Evolutionary conservation across 139 green algal genomes (phyloP).

Genomic region (Medakamo hakoo): DNA sequence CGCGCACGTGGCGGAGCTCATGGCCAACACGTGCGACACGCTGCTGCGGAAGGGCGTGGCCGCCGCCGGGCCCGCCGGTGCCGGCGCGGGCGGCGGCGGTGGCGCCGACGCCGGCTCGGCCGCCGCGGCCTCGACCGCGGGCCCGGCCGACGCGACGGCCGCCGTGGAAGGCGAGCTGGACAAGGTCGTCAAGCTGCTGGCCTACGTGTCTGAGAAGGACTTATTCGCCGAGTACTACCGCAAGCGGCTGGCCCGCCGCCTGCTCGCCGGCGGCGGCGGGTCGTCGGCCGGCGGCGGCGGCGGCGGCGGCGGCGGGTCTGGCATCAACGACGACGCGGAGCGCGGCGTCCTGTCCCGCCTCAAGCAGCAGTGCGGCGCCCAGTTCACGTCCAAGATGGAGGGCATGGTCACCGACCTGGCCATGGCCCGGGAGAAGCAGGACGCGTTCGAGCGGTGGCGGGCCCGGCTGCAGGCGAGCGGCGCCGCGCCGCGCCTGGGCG

Average conservation of each 20-base stretch:
- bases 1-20: constrained; percentile 79
- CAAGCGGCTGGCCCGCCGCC: constrained; percentile 73
- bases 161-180: constrained; percentile 91
- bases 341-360: constrained; percentile 80
- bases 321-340: constrained; percentile 85
- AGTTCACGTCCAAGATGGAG: constrained; percentile 91
- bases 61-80: too few relatives aligned
- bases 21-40: constrained; percentile 94
- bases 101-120: not conserved
- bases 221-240: constrained; percentile 93
- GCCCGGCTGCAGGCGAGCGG: constrained; percentile 19
- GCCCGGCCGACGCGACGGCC: too few relatives aligned
- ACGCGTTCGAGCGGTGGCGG: constrained; percentile 62
- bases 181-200: constrained; percentile 94
- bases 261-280: too few relatives aligned
- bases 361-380: constrained; percentile 93
- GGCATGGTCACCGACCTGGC: constrained; percentile 91
- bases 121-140: constrained; percentile 3
- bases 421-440: constrained; percentile 74
- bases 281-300: too few relatives aligned
- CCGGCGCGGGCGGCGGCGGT: too few relatives aligned
- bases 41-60: constrained; percentile 77
- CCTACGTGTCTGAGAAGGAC: constrained; percentile 92
- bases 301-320: constrained; percentile 69
- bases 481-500: not conserved